Evolutionary conservation across 129 eudicot genomes (phyloP).

Genomic region (Flaveria bidentis): DNA sequence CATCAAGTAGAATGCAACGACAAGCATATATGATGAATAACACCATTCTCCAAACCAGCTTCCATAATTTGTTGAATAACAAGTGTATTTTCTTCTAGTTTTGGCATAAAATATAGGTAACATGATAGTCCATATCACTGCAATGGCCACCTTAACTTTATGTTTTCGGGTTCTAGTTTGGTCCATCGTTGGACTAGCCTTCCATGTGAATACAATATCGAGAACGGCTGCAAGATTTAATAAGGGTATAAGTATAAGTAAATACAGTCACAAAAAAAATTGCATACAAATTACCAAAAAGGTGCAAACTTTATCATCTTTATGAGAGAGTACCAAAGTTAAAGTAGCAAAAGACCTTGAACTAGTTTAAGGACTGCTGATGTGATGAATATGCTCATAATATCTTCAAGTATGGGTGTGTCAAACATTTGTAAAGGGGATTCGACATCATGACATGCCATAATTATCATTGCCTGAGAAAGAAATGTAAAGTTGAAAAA

Average conservation of each 20-base stretch:
- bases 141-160: slow-evolving; percentile 58
- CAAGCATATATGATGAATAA: slow-evolving; percentile 93
- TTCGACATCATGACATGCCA: slow-evolving; percentile 81
- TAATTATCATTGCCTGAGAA: slow-evolving; percentile 86
- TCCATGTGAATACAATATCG: slow-evolving; percentile 86
- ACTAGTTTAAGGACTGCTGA: slow-evolving; percentile 89
- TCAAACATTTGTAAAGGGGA: slow-evolving; percentile 86
- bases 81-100: slow-evolving; percentile 75
- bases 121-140: slow-evolving; percentile 78
- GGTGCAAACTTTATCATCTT: slow-evolving; percentile 25
- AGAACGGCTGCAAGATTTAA: slow-evolving; percentile 65
- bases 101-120: slow-evolving; percentile 71
- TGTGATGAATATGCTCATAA: slow-evolving; percentile 94
- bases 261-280: background rate
- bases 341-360: slow-evolving; percentile 59
- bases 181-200: slow-evolving; percentile 80
- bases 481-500: slow-evolving; percentile 7
- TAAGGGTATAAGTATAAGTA: background rate
- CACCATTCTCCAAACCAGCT: slow-evolving; percentile 99
- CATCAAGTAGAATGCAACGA: slow-evolving; percentile 77
- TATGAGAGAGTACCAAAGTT: slow-evolving; percentile 41
- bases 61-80: slow-evolving; percentile 57
- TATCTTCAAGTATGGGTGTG: slow-evolving; percentile 76
- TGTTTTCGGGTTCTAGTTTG: slow-evolving; percentile 46
- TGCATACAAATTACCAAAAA: slow-evolving; percentile 11